A percentile compares a stretch with the other conserved stretches of the same genome.
Evolutionary conservation across 176 grass and related monocot genomes (phyloP).

Genomic region (Hordeum marinum): DNA sequence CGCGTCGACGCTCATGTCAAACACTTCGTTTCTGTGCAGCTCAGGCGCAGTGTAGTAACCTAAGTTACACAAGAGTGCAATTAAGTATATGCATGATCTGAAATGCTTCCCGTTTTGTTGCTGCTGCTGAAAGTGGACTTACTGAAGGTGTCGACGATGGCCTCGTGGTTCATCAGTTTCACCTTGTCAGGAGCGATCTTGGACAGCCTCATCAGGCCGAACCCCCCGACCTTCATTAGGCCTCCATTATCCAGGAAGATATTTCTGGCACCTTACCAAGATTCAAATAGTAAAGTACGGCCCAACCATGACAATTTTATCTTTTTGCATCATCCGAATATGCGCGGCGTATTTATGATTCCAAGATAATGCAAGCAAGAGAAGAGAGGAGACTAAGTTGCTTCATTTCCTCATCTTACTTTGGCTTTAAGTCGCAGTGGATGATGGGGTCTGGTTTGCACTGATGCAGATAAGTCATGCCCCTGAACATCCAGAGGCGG

Average conservation of each 20-base stretch:
- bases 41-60: constrained; percentile 83
- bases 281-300: constrained; percentile 70
- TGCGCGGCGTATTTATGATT: constrained; percentile 8
- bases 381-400: background rate
- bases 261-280: constrained; percentile 99
- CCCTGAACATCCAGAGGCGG: constrained; percentile 48
- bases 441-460: constrained; percentile 94
- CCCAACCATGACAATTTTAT: background rate
- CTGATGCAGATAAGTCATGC: constrained; percentile 97
- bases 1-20: constrained; percentile 69
- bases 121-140: constrained; percentile 25
- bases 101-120: background rate
- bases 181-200: constrained; percentile 54
- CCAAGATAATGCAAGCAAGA: background rate
- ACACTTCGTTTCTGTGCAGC: constrained; percentile 64
- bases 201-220: constrained; percentile 53
- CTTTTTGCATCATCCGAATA: background rate
- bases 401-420: constrained; percentile 88
- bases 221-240: constrained; percentile 71
- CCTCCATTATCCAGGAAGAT: constrained; percentile 97
- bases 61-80: background rate
- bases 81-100: background rate
- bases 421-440: constrained; percentile 94
- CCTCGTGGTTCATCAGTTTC: constrained; percentile 42
- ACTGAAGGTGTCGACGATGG: constrained; percentile 65